Evolutionary conservation across 495 filamentous ascomycete species (phyloP).

Genomic region (Tuber microsphaerosporum): DNA sequence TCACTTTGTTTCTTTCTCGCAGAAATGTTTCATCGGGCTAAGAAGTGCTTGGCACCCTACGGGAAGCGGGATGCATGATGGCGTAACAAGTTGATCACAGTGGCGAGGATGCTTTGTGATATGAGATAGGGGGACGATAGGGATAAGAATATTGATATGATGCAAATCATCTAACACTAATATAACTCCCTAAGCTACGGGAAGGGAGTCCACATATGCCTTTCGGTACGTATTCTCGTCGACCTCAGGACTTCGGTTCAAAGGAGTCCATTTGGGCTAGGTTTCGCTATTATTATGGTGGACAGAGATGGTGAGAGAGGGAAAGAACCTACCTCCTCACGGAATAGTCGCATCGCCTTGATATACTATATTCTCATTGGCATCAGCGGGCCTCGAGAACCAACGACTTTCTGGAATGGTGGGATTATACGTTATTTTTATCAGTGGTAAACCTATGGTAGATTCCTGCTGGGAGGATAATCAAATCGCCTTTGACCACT

Average conservation of each 20-base stretch:
- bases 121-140: neutral
- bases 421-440: constrained; percentile 66
- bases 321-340: constrained; percentile 58
- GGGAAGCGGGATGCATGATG: neutral
- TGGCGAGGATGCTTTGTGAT: neutral
- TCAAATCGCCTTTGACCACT: constrained; percentile 64
- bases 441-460: constrained; percentile 97
- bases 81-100: neutral
- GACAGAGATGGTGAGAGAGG: neutral
- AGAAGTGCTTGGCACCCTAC: neutral
- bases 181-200: constrained; percentile 16
- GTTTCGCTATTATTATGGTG: neutral
- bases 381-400: neutral
- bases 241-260: constrained; percentile 73
- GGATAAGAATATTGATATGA: neutral
- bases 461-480: constrained; percentile 91
- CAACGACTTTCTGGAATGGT: neutral
- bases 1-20: neutral
- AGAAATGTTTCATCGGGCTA: neutral
- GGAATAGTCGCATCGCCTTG: constrained; percentile 93
- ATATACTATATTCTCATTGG: constrained; percentile 59
- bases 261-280: constrained; percentile 85
- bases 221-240: constrained; percentile 71
- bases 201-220: constrained; percentile 55
- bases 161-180: neutral